Evolutionary conservation across 805 yeast genomes (phyloP), one percentile per base, ranked within the genome.

Genomic region (Yarrowia osloensis): DNA sequence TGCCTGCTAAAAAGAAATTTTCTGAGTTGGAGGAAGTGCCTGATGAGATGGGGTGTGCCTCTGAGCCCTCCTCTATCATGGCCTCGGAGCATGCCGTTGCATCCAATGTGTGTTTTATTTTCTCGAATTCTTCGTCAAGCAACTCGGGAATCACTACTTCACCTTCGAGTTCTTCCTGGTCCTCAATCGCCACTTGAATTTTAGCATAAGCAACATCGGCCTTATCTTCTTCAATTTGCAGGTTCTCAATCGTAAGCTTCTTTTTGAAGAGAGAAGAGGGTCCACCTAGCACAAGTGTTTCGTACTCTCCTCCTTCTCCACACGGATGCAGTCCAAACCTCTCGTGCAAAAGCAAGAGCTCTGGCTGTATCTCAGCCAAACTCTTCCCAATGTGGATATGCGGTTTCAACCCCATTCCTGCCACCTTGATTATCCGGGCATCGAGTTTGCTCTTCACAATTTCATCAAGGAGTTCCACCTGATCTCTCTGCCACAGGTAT

Each of bases 301-400:
- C 99, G 76, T 91, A 95, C 76, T 95, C 99, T 0, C 99, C 99
- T 37, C 99, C 99, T 80, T 95, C 99, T 15, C 99, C 99, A 79
- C 99, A 95, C 0, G 95, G 86, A 75, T 94, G 97, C 15, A 93
- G 90, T 1, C 93, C 96, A 77, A 85, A 93, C 76, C 80, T 78
- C 11, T 74, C 68, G 74, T 92, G 88, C 69, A 93, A 78, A 13
- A 65, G 67, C 5, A 73, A 70, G 74, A 95, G 76, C 0, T 79
- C 82, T 0, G 91, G 89, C 67, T 82, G 84, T 70, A 88, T 79
- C 69, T 89, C 84, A 4, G 81, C 84, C 49, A 95, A 79, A 1
- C 87, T 79, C 74, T 84, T 83, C 1, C 96, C 96, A 69, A 95
- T 78, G 77, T 92, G 90, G 3, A 4, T 21, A 3, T 26, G 35